A percentile compares a stretch with the other conserved stretches of the same genome.
Conservation (phyloP, 1,139 yeast species). For the Debaryomyces sp. region DNA sequence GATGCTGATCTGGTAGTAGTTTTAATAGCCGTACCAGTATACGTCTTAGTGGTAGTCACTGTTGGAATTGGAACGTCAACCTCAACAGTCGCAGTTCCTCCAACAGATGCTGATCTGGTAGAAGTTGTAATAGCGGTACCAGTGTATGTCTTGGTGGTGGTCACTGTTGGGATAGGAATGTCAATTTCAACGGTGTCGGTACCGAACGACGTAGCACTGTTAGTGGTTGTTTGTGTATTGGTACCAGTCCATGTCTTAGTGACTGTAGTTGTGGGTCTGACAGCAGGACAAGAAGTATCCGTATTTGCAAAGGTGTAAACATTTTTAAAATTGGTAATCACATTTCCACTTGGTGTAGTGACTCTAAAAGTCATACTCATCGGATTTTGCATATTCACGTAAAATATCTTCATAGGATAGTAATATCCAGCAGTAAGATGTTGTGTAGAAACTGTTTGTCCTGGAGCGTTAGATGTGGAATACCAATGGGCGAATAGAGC, state of each 20-base stretch:
- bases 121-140: not conserved
- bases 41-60: too few species aligned
- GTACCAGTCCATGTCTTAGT: not conserved
- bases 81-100: not conserved
- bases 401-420: constrained; percentile 26
- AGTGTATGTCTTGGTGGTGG: constrained; percentile 9
- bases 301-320: constrained; percentile 2
- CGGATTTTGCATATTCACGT: constrained; percentile 2
- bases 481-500: constrained; percentile 15
- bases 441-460: not conserved
- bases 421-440: constrained; percentile 18
- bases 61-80: constrained; percentile 9
- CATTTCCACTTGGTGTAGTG: constrained; percentile 8
- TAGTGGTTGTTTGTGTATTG: not conserved
- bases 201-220: not conserved
- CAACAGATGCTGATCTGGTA: too few species aligned
- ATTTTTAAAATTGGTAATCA: constrained; percentile 2
- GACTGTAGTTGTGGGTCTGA: not conserved
- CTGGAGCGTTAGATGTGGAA: not conserved
- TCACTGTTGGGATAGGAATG: constrained; percentile 15
- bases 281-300: not conserved
- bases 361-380: not conserved
- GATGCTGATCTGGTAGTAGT: too few species aligned
- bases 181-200: constrained; percentile 10
- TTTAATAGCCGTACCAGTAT: too few species aligned